A percentile compares a stretch with the other conserved stretches of the same genome.
phyloP scores from a whole-genome alignment of 352 stramenopile species.

The Phytophthora crassamura region DNA sequence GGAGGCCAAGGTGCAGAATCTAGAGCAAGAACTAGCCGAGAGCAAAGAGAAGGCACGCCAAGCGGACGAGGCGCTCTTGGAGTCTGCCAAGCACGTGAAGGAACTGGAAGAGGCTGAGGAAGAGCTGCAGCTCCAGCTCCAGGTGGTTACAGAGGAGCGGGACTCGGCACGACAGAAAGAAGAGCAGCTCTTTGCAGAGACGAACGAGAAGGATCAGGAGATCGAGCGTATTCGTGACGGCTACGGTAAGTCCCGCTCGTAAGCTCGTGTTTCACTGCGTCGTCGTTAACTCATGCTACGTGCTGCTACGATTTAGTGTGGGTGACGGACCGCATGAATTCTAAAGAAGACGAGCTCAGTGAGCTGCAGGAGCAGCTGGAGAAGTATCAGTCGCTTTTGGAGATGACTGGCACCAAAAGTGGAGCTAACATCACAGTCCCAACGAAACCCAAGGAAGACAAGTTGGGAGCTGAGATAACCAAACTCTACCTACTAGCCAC shows the following conservation, averaged over 20 bases:
- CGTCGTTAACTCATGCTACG: not conserved
- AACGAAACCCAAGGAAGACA: constrained; percentile 25
- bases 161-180: constrained; percentile 85
- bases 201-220: constrained; percentile 88
- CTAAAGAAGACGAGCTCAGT: constrained; percentile 86
- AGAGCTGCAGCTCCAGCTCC: constrained; percentile 79
- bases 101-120: constrained; percentile 78
- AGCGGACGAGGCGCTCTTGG: constrained; percentile 50
- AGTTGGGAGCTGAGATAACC: constrained; percentile 35
- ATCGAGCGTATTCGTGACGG: constrained; percentile 89
- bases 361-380: constrained; percentile 88
- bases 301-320: constrained; percentile 57
- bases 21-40: constrained; percentile 53
- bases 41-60: constrained; percentile 30
- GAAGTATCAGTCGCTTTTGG: constrained; percentile 79
- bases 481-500: constrained; percentile 51
- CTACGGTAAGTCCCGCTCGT: constrained; percentile 56
- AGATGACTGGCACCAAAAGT: constrained; percentile 54
- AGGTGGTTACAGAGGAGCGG: constrained; percentile 86
- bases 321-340: constrained; percentile 90
- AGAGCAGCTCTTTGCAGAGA: constrained; percentile 83
- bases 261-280: not conserved
- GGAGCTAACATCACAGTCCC: not conserved
- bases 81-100: constrained; percentile 46
- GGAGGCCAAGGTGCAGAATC: constrained; percentile 60